Base-by-base conservation (phyloP, 495 filamentous ascomycete genomes). In the Xylaria venustula region DNA sequence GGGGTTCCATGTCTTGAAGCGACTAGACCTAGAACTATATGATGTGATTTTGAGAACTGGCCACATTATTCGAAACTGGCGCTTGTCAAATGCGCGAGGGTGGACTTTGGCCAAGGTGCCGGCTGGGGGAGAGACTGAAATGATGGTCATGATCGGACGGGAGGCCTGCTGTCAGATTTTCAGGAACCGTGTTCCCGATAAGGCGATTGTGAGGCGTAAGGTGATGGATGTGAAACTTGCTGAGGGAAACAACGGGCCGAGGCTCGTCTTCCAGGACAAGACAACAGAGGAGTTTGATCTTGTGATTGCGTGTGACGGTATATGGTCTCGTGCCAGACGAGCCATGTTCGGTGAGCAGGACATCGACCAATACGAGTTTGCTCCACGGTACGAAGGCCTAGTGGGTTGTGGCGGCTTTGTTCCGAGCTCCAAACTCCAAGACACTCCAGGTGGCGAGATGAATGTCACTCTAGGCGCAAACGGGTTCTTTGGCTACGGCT, bases 281-380 rank as follows among this genome's bases (percentile, higher is more conserved):
- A 54, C 52, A 7, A 65, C 67, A 3, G 75, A 77, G 3, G 69
- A 76, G 15, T 81, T 75, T 0, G 82, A 82, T 71, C 55, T 89
- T 58, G 74, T 87, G 2, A 76, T 88, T 63, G 86, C 82, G n/a
- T 82, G 83, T 0, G 86, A 88, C 70, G 86, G 86, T 1, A 72
- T 86, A 4, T 79, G 77, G 67, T 84, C 83, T 47, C 71, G 71
- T 0, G 76, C 79, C 1, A 75, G 81, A 53, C 74, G 63, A 48
- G 72, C 72, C 0, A 60, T 87, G 32, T 72, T 78, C 14, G 76
- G 74, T 5, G 73, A 74, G 15, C 67, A 56, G 1, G 60, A 71
- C 22, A 63, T 63, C 11, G 71, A 77, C 76, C 70, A 64, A 66
- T 67, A 41, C 73, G 77, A 42, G 62, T 70, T 20, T 37, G 50